Evolutionary conservation across 352 stramenopile genomes (phyloP), one percentile per base, ranked within the genome.

Genomic region (Phytophthora ramorum): DNA sequence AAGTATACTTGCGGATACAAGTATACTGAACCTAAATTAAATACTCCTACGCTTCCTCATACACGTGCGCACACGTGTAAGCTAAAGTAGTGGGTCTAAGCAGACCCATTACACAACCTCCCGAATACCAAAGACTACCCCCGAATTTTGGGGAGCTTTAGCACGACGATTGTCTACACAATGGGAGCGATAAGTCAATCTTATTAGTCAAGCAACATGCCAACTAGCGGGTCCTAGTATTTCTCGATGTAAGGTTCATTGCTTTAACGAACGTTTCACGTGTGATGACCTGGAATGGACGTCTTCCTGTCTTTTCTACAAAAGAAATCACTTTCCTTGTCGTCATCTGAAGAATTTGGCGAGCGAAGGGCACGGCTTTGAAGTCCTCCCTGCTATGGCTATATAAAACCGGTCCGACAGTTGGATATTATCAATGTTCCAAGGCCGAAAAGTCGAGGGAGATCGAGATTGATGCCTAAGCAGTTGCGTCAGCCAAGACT

Each of bases 151-250:
- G 37, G 41, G 45, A 26, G 50, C 13, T 14, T 34, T 48, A 7
- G 58, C 26, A 0, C 6, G 12, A 20, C 24, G 28, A 16, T 13
- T 66, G 9, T 48, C 48, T 32, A 10, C 26, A 13, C 46, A 57
- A 19, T 65, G 56, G 61, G 62, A 78, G 0, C 45, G 38, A 20
- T 76, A 17, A 17, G 68, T 53, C 10, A 80, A 56, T 30, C 59
- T 57, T 7, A 32, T 24, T 0, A 56, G 47, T 1, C 56, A 19
- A 7, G 47, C 19, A 73, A 66, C 19, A 66, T 67, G 41, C 66
- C 67, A 43, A 24, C 58, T 17, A 73, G 69, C 51, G 40, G 64
- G 45, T 14, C 44, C 26, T 71, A 22, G 19, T 38, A 12, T 48
- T 40, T 54, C 55, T 13, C 4, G 1, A 12, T 59, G 40, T 48